Conservation (phyloP, 345 rosid genomes). For the Capsella bursapastoris region DNA sequence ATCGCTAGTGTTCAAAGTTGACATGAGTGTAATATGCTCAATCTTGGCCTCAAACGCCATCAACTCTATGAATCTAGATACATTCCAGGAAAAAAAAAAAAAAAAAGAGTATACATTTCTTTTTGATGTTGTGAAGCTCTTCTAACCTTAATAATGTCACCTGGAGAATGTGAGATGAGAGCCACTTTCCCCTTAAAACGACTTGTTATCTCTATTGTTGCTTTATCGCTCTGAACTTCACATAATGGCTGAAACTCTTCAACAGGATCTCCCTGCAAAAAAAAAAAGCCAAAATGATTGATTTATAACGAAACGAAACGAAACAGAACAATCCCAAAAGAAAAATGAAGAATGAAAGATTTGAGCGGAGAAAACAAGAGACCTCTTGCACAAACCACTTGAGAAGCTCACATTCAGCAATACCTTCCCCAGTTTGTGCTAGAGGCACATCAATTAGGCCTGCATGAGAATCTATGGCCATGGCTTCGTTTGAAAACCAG, state of each 20-base stretch:
- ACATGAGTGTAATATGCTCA: background rate
- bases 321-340: background rate
- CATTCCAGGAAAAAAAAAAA: background rate
- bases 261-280: conserved; percentile 73
- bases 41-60: background rate
- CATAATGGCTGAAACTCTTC: conserved; percentile 96
- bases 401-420: conserved; percentile 94
- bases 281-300: conserved; percentile 2
- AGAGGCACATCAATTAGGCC: conserved; percentile 76
- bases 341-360: background rate
- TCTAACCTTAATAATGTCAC: conserved; percentile 83
- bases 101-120: background rate
- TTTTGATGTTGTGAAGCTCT: background rate
- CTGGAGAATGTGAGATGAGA: conserved; percentile 64
- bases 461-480: conserved; percentile 45
- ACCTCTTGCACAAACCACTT: conserved; percentile 95
- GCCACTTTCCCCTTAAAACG: conserved; percentile 87
- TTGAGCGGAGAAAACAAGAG: conserved; percentile 28
- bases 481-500: conserved; percentile 60
- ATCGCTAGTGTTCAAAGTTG: background rate
- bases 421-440: conserved; percentile 99
- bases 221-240: conserved; percentile 98
- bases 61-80: conserved; percentile 21
- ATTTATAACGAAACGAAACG: background rate
- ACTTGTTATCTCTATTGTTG: conserved; percentile 92